phyloP scores from a whole-genome alignment of 2,329 filamentous ascomycete genomes.

The Trichoderma aggressivum region DNA sequence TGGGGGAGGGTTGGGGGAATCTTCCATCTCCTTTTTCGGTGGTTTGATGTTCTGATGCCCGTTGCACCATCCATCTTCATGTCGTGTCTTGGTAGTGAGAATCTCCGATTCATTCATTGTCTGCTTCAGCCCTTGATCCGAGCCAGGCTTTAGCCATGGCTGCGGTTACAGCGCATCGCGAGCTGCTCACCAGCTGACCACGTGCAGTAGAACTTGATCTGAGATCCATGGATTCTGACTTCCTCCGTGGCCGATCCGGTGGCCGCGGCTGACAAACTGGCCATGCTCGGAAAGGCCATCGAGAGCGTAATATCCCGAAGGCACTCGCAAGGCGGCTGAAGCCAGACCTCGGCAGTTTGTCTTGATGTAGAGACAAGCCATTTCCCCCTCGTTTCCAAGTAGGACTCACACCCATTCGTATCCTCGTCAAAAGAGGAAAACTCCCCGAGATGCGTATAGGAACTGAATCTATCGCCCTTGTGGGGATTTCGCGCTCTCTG shows the following conservation, averaged over 20 bases:
- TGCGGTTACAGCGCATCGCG: background rate
- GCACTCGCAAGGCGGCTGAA: background rate
- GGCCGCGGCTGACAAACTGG: background rate
- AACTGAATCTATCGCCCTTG: background rate
- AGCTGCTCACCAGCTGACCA: background rate
- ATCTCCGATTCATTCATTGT: background rate
- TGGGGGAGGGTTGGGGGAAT: too few species aligned
- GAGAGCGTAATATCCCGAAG: background rate
- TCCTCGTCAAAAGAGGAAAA: background rate
- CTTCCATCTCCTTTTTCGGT: background rate
- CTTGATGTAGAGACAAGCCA: background rate
- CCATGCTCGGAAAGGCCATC: background rate
- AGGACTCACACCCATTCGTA: background rate
- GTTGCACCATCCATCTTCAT: background rate
- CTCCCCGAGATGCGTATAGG: background rate
- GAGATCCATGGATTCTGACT: background rate
- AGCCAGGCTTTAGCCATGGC: background rate
- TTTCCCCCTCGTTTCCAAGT: background rate
- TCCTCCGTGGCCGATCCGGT: background rate
- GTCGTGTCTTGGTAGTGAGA: background rate
- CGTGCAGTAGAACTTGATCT: too few species aligned
- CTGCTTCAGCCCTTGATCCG: background rate
- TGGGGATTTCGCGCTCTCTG: background rate
- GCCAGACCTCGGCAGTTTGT: background rate
- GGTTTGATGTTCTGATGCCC: background rate